Evolutionary conservation across 768 basidiomycete genomes (phyloP).

Genomic region (Phylloporus scabripes): DNA sequence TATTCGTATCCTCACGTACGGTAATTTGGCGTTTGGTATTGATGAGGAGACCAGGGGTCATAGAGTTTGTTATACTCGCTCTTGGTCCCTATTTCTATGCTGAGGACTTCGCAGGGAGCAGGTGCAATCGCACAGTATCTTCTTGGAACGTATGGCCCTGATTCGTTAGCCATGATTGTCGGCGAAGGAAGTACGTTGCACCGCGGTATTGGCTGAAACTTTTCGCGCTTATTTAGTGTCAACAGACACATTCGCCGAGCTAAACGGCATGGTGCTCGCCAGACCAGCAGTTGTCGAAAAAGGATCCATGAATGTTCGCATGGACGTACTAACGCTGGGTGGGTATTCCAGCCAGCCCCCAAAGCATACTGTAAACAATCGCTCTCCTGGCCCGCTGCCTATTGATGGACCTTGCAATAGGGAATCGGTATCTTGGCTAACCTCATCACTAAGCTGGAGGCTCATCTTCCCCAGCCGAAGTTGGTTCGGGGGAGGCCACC

Average conservation of each 20-base stretch:
- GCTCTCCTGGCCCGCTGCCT: neutral
- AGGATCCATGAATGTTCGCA: slow-evolving; percentile 19
- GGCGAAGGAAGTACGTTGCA: slow-evolving; percentile 48
- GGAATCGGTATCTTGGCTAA: slow-evolving; percentile 43
- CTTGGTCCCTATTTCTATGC: neutral
- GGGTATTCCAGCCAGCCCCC: slow-evolving; percentile 50
- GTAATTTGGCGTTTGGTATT: slow-evolving; percentile 35
- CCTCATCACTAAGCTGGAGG: neutral
- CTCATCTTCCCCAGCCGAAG: neutral
- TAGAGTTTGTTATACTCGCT: slow-evolving; percentile 26
- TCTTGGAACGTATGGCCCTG: slow-evolving; percentile 39
- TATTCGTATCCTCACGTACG: slow-evolving; percentile 26
- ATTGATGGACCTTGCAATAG: slow-evolving; percentile 9
- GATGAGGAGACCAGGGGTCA: slow-evolving; percentile 41
- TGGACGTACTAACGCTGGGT: slow-evolving; percentile 37
- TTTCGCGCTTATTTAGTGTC: neutral
- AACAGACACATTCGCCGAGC: slow-evolving; percentile 26
- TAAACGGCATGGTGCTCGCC: slow-evolving; percentile 30
- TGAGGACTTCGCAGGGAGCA: slow-evolving; percentile 35
- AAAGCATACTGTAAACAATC: neutral
- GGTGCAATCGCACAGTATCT: slow-evolving; percentile 34
- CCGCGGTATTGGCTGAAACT: no score
- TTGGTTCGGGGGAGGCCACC: neutral
- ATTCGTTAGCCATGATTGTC: slow-evolving; percentile 47
- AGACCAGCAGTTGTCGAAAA: slow-evolving; percentile 35